These are phyloP conservation scores for Leptomonas seymouri DNA, from an alignment of 208 protist species.

Conservation along the genomic window DNA sequence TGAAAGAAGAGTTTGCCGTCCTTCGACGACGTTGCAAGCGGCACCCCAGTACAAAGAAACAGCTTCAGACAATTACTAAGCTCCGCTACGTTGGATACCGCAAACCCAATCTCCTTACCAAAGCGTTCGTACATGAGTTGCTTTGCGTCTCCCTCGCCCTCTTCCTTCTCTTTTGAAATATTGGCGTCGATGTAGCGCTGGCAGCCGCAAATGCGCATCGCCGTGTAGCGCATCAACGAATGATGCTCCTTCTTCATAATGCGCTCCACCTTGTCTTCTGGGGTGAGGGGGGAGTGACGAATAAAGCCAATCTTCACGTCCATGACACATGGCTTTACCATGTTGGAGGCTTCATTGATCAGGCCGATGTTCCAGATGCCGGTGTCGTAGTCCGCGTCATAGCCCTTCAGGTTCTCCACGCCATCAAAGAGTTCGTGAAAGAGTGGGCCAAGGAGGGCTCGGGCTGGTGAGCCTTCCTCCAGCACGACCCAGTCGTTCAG, in stretches of 20 bases:
- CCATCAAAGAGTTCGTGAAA: conserved; percentile 48
- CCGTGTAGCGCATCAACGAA: conserved; percentile 40
- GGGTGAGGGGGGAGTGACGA: conserved; percentile 73
- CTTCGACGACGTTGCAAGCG: conserved; percentile 9
- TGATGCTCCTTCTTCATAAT: conserved; percentile 51
- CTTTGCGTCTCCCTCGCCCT: background rate
- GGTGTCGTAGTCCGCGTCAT: conserved; percentile 45
- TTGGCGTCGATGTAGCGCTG: conserved; percentile 35
- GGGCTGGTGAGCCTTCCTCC: conserved; percentile 27
- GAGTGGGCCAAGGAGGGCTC: conserved; percentile 18
- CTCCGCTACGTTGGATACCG: conserved; percentile 32
- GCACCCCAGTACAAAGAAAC: conserved; percentile 47
- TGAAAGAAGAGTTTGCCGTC: conserved; percentile 18
- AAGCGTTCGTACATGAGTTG: conserved; percentile 25
- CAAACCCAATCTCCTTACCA: conserved; percentile 59
- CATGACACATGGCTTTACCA: conserved; percentile 56
- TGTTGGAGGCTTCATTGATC: conserved; percentile 54
- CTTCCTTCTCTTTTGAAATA: background rate
- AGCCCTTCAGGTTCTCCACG: conserved; percentile 29
- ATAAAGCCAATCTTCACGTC: conserved; percentile 79
- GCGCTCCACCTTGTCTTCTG: conserved; percentile 48
- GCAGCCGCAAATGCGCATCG: conserved; percentile 64
- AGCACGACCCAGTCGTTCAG: conserved; percentile 38
- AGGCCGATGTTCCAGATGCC: conserved; percentile 58
- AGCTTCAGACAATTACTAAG: conserved; percentile 32